Conservation (phyloP, 306 rosid species). For the Fagus sylvatica region DNA sequence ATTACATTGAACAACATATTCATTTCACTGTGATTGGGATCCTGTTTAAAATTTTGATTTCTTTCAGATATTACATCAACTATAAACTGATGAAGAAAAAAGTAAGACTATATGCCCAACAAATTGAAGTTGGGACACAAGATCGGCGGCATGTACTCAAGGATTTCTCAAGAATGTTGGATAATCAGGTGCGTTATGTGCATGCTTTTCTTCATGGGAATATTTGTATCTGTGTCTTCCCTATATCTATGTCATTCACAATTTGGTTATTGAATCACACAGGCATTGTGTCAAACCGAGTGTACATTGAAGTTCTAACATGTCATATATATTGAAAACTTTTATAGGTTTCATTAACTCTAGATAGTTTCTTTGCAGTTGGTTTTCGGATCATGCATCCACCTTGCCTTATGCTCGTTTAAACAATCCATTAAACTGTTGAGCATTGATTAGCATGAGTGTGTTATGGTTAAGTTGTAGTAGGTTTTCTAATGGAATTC, state of each 20-base stretch:
- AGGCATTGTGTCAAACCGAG: background rate
- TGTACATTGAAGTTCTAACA: background rate
- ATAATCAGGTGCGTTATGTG: conserved; percentile 66
- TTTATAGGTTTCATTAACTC: background rate
- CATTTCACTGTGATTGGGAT: conserved; percentile 1
- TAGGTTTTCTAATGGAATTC: background rate
- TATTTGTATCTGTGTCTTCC: background rate
- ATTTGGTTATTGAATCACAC: background rate
- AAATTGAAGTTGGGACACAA: conserved; percentile 75
- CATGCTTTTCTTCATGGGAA: conserved; percentile 10
- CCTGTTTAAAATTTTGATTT: conserved; percentile 19
- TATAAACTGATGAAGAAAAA: conserved; percentile 95
- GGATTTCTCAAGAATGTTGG: conserved; percentile 97
- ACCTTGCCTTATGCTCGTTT: background rate
- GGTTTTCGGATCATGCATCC: background rate
- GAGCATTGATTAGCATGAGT: background rate
- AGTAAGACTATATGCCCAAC: conserved; percentile 81
- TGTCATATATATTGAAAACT: background rate
- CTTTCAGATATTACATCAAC: conserved; percentile 84
- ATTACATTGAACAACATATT: background rate
- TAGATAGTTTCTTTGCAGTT: background rate
- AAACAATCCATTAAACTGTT: background rate
- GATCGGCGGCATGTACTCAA: conserved; percentile 87
- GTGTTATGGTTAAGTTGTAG: background rate
- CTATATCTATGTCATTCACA: background rate